phyloP scores from a whole-genome alignment of 2,329 filamentous ascomycete species.

The Diaporthe sp. region DNA sequence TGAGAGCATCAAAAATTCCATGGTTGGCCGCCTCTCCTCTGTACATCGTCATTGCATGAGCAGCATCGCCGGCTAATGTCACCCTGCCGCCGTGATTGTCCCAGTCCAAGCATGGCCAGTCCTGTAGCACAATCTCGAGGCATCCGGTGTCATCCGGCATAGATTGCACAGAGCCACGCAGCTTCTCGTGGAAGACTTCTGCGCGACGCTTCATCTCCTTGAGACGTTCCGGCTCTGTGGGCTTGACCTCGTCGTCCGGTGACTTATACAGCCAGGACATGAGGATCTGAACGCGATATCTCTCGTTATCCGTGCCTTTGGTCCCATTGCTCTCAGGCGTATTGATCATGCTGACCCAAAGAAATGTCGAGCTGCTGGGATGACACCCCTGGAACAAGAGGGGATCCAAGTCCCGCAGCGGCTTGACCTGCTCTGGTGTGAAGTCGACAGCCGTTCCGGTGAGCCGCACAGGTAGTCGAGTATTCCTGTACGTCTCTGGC shows the following conservation, averaged over 20 bases:
- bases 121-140: slow-evolving; percentile 41
- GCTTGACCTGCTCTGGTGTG: slow-evolving; percentile 49
- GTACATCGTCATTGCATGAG: slow-evolving; percentile 70
- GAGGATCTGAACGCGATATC: slow-evolving; percentile 55
- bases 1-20: slow-evolving; percentile 50
- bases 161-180: slow-evolving; percentile 53
- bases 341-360: slow-evolving; percentile 59
- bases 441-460: slow-evolving; percentile 51
- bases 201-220: slow-evolving; percentile 52
- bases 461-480: slow-evolving; percentile 49
- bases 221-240: slow-evolving; percentile 45
- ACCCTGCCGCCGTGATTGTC: slow-evolving; percentile 54
- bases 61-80: slow-evolving; percentile 63
- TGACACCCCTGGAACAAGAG: slow-evolving; percentile 65
- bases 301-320: slow-evolving; percentile 43
- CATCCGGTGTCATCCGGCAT: slow-evolving; percentile 54
- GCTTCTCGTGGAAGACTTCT: slow-evolving; percentile 47
- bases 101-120: slow-evolving; percentile 51
- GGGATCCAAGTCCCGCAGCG: slow-evolving; percentile 60
- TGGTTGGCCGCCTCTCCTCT: slow-evolving; percentile 53
- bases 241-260: slow-evolving; percentile 45
- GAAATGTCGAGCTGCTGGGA: slow-evolving; percentile 58
- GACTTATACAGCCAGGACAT: slow-evolving; percentile 56
- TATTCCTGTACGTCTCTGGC: slow-evolving; percentile 45
- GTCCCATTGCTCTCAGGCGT: slow-evolving; percentile 45